Percentiles rank a stretch among this genome's conserved stretches.
Evolutionary conservation across 2,329 filamentous ascomycete species (phyloP).

Genomic region (Neonectria magnoliae): DNA sequence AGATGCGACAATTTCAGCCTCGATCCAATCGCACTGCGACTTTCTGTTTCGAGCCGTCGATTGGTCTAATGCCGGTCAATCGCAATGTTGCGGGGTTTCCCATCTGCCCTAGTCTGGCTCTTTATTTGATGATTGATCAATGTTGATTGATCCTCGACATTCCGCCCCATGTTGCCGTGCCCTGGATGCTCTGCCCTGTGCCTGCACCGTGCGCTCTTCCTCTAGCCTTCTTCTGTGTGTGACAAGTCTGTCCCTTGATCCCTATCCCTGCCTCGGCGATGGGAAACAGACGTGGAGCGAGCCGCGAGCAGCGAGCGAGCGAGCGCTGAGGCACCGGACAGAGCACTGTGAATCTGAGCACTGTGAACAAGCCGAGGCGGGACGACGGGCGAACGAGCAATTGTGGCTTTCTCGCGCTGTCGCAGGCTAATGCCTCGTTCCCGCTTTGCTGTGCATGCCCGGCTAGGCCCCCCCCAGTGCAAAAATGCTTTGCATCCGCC

Average conservation of each 20-base stretch:
- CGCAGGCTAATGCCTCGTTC: constrained; percentile 41
- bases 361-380: not conserved
- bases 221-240: constrained; percentile 24
- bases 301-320: constrained; percentile 10
- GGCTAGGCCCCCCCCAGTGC: constrained; percentile 32
- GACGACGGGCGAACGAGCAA: constrained; percentile 10
- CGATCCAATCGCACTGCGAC: constrained; percentile 40
- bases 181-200: constrained; percentile 7
- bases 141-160: constrained; percentile 4
- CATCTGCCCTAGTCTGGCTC: constrained; percentile 21
- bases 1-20: constrained; percentile 37
- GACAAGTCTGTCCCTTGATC: constrained; percentile 25
- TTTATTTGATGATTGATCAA: constrained; percentile 23
- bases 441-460: constrained; percentile 40
- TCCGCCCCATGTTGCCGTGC: not conserved
- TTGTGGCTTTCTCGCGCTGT: constrained; percentile 32
- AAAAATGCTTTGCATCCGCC: constrained; percentile 37
- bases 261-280: constrained; percentile 22
- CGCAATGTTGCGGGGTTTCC: constrained; percentile 41
- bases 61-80: constrained; percentile 45
- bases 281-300: constrained; percentile 33
- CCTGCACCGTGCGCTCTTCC: constrained; percentile 19
- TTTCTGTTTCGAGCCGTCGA: constrained; percentile 30
- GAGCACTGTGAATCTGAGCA: not conserved
- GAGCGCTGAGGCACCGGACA: not conserved